Percentiles rank a stretch among this genome's conserved stretches.
These are phyloP conservation scores for Candida corydali DNA, from an alignment of 805 yeast species.

Conservation along the genomic window DNA sequence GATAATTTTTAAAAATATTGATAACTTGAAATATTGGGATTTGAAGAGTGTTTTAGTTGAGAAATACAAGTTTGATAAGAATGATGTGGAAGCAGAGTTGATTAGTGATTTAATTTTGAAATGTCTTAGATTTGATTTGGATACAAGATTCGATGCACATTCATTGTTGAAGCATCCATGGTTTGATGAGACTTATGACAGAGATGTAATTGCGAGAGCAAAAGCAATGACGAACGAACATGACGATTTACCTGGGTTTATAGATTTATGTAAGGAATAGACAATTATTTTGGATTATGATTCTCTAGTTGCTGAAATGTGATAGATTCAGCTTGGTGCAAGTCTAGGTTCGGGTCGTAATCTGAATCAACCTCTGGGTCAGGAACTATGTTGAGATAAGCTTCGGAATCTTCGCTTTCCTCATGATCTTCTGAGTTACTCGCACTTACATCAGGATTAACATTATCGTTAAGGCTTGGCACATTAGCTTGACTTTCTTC, in stretches of 20 bases:
- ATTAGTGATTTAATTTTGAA: conserved; percentile 45
- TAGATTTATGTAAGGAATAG: conserved; percentile 10
- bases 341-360: conserved; percentile 22
- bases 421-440: neutral
- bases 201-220: conserved; percentile 4
- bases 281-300: conserved; percentile 7
- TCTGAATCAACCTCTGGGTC: conserved; percentile 21
- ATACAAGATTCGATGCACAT: conserved; percentile 51
- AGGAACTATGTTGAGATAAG: neutral
- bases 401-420: neutral
- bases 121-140: conserved; percentile 48
- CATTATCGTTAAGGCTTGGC: no score
- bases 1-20: conserved; percentile 40
- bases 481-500: neutral
- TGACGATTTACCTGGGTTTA: conserved; percentile 27
- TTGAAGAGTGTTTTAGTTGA: conserved; percentile 45
- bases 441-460: neutral
- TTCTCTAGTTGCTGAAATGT: conserved; percentile 6
- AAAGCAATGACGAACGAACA: conserved; percentile 22
- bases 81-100: conserved; percentile 31
- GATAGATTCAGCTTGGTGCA: conserved; percentile 16
- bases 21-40: conserved; percentile 49
- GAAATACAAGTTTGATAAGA: conserved; percentile 42
- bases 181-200: conserved; percentile 22
- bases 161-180: conserved; percentile 52